Evolutionary conservation across 352 stramenopile genomes (phyloP), one percentile per base, ranked within the genome.

Genomic region (Phytophthora syringae): DNA sequence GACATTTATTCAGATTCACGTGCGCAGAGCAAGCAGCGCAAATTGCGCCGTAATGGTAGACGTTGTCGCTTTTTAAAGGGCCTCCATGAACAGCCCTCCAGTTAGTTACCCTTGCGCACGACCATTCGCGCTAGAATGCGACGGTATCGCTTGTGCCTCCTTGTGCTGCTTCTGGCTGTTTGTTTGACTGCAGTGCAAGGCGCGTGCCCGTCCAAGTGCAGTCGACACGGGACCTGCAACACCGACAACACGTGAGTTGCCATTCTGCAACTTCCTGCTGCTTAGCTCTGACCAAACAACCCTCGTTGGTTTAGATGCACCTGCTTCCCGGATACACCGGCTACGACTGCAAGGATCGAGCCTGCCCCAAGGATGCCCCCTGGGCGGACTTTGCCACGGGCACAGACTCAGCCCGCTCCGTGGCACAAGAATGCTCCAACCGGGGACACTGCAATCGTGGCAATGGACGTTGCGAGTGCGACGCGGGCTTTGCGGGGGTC

Each of bases 251-350:
- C 62, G 83, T 92, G 32, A 43, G 74, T 47, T 24, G 52, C 27
- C 39, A 9, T 44, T 9, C 13, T 12, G n/a, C n/a, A n/a, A n/a
- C n/a, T n/a, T n/a, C n/a, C n/a, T n/a, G n/a, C n/a, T n/a, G n/a
- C n/a, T n/a, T n/a, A n/a, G n/a, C n/a, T n/a, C n/a, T n/a, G n/a
- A n/a, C n/a, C 18, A 21, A 16, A 39, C 9, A 15, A 5, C 37
- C 16, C 15, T 32, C 12, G 7, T n/a, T 28, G 34, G 5, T 34
- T 16, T 40, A 96, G 92, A 32, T 98, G 92, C 60, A 63, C 75
- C 0, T 98, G 92, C 67, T 89, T 86, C 61, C 68, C 0, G 89
- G 91, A 6, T 98, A 95, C 74, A 81, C 74, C 20, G 91, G 92
- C 37, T 92, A 88, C 62, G 93, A 97, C 72, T 98, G 95, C 79